Evolutionary conservation across 192 early-diverging fungal genomes (phyloP).

Genomic region (Rhizoclosmatium globosum): DNA sequence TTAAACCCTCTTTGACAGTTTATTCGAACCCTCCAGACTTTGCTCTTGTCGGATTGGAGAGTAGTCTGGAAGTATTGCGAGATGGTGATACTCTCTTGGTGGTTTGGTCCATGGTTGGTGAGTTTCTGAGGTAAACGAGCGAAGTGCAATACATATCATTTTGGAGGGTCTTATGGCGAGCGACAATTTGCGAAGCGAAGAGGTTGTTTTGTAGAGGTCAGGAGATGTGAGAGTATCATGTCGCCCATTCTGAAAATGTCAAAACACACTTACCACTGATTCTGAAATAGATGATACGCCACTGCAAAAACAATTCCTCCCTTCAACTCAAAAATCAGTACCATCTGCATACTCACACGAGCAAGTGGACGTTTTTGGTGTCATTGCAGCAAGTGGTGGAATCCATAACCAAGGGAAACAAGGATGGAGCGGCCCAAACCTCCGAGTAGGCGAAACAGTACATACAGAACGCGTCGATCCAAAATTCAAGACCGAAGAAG

Average conservation of each 20-base stretch:
- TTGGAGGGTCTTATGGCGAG: too few species aligned
- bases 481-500: not conserved
- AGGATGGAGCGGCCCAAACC: conserved; percentile 10
- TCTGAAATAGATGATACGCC: not conserved
- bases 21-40: conserved; percentile 29
- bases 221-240: too few species aligned
- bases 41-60: conserved; percentile 8
- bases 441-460: not conserved
- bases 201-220: too few species aligned
- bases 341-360: conserved; percentile 15
- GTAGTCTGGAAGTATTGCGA: conserved; percentile 6
- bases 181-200: too few species aligned
- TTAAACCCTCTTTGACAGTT: conserved; percentile 12
- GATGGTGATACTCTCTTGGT: conserved; percentile 31
- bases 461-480: not conserved
- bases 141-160: too few species aligned
- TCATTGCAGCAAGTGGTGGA: conserved; percentile 16
- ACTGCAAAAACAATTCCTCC: not conserved
- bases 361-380: conserved; percentile 26
- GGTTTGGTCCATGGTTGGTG: conserved; percentile 18
- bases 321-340: conserved; percentile 25
- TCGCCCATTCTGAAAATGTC: not conserved
- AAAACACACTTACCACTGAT: not conserved
- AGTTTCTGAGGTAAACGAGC: not conserved
- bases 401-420: conserved; percentile 26